phyloP scores from a whole-genome alignment of 257 asterid genomes.

The Handroanthus guayacan region DNA sequence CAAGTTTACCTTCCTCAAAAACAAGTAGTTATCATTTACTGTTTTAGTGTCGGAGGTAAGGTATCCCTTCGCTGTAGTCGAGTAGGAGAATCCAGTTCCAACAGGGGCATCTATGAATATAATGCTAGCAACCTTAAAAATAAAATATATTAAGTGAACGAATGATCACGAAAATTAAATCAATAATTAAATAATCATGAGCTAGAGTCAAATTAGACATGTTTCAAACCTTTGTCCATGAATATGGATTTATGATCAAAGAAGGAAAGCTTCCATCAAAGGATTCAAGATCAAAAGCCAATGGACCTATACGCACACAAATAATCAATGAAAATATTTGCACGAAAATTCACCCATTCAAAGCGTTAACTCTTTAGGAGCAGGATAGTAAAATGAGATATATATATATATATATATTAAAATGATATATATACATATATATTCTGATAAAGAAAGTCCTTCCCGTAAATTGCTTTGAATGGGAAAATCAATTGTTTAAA shows the following conservation, averaged over 20 bases:
- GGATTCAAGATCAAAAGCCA: conserved; percentile 42
- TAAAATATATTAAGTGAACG: too few relatives aligned
- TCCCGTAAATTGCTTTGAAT: too few relatives aligned
- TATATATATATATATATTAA: too few relatives aligned
- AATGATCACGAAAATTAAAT: neutral
- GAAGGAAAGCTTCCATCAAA: conserved; percentile 59
- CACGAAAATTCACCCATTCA: neutral
- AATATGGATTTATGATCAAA: conserved; percentile 50
- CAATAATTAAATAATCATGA: too few relatives aligned
- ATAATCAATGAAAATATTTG: neutral
- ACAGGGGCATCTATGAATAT: conserved; percentile 58
- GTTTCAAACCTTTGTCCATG: conserved; percentile 69
- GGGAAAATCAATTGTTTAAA: too few relatives aligned
- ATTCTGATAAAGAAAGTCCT: too few relatives aligned
- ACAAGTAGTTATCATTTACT: conserved; percentile 27
- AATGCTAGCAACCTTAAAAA: conserved; percentile 48
- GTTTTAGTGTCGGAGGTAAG: conserved; percentile 40
- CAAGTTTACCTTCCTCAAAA: conserved; percentile 49
- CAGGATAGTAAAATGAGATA: too few relatives aligned
- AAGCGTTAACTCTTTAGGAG: neutral
- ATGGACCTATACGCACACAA: conserved; percentile 51
- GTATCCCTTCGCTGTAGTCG: conserved; percentile 39
- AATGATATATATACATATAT: too few relatives aligned
- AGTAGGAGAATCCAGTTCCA: conserved; percentile 62
- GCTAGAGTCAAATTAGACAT: neutral